phyloP scores from a whole-genome alignment of 768 basidiomycete genomes.

The Boletus fagicola region DNA sequence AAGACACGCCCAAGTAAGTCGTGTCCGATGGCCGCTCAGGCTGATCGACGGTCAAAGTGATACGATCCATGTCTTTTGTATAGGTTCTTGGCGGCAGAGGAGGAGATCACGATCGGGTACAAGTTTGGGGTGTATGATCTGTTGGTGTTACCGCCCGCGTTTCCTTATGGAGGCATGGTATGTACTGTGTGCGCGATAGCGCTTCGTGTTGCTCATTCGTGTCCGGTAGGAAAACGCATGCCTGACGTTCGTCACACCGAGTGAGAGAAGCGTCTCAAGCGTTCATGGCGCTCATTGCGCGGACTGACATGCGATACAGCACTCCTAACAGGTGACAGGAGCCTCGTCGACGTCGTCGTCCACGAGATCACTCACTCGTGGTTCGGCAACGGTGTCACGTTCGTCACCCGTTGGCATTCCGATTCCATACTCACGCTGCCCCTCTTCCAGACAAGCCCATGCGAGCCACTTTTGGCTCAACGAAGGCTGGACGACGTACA shows the following conservation, averaged over 20 bases:
- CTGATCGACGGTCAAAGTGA: no score
- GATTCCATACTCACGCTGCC: not conserved
- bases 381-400: constrained; percentile 90
- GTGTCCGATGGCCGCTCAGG: no score
- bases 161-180: constrained; percentile 90
- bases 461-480: constrained; percentile 86
- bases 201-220: not conserved
- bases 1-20: constrained; percentile 70
- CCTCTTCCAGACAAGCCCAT: constrained; percentile 51
- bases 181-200: not conserved
- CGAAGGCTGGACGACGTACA: constrained; percentile 93
- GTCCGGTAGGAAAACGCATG: constrained; percentile 77
- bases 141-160: constrained; percentile 83
- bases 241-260: constrained; percentile 83
- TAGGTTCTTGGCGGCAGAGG: constrained; percentile 71
- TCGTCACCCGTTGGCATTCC: constrained; percentile 14
- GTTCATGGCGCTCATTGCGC: not conserved
- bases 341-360: constrained; percentile 86
- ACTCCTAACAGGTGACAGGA: constrained; percentile 80
- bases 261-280: constrained; percentile 37
- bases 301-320: constrained; percentile 39
- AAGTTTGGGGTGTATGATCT: constrained; percentile 86
- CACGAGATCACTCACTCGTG: constrained; percentile 85
- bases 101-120: constrained; percentile 71
- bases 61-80: not conserved